Evolutionary conservation across 2,329 filamentous ascomycete species (phyloP), one percentile per base, ranked within the genome.

Genomic region (Zopfia rhizophila): DNA sequence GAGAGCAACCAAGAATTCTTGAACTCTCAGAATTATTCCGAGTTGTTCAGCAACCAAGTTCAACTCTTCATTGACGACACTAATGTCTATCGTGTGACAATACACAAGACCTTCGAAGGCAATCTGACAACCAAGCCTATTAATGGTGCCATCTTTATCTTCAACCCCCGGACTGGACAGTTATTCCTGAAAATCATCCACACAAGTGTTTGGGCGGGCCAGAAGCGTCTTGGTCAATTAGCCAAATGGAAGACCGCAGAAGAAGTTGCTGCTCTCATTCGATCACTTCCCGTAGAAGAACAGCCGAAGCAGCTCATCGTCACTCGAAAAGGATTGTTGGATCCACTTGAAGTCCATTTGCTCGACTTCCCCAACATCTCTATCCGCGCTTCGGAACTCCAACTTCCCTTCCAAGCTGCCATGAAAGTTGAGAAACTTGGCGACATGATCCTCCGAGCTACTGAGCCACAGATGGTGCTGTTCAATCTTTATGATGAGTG

Each of bases 351-450:
- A 72, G 94, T 99, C 12, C 95, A 99, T 69, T 74, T 99, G 66
- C 87, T 99, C 29, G 95, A 99, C 72, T 99, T 99, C 81, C 94
- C 94, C 42, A 99, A 99, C 71, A 99, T 99, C 58, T 97, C 94
- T 2, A 99, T 99, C 61, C 89, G 94, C 60, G 94, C 94, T 8
- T 99, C 94, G 0, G 94, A 99, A 74, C 77, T 99, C 60, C 94
- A 99, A 72, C 80, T 99, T 55, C 94, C 94, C 2, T 99, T 99
- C 89, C 95, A 99, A 75, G 94, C 94, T 43, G 95, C 95, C 1
- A 99, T 99, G 93, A 99, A 99, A 81, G 92, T 99, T 2, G 94
- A 99, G 76, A 99, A 99, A 75, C 83, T 99, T 32, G 95, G 93
- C 58, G 95, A 99, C 75, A 97, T 99, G 93, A 99, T 99, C 63